phyloP scores from a whole-genome alignment of 371 early-diverging fungal species.

The Phascolomyces articulosus region DNA sequence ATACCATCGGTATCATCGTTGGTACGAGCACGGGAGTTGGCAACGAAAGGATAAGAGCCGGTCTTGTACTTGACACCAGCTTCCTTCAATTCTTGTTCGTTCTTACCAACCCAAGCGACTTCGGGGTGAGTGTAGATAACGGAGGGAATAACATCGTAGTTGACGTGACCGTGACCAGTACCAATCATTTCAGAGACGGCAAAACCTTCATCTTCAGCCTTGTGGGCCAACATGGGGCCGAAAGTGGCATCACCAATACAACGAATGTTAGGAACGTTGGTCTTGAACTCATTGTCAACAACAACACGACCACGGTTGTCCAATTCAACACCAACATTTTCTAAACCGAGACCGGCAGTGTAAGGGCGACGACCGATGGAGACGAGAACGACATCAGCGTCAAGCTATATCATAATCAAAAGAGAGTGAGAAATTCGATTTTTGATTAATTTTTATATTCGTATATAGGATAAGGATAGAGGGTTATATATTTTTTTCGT shows the following conservation, averaged over 20 bases:
- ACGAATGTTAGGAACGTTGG: constrained; percentile 86
- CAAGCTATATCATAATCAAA: constrained; percentile 63
- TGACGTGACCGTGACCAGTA: constrained; percentile 94
- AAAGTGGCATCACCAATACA: constrained; percentile 97
- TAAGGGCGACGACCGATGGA: constrained; percentile 96
- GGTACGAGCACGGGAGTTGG: constrained; percentile 98
- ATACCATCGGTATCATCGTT: constrained; percentile 94
- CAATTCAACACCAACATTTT: constrained; percentile 86
- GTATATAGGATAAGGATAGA: too few species aligned
- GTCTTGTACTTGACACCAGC: constrained; percentile 84
- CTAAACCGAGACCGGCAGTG: constrained; percentile 91
- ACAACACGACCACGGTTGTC: constrained; percentile 91
- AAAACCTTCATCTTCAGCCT: constrained; percentile 98
- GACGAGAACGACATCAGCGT: constrained; percentile 92
- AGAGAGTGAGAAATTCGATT: neutral
- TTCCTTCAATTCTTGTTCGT: constrained; percentile 91
- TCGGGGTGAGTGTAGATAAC: constrained; percentile 99
- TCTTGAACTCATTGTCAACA: constrained; percentile 89
- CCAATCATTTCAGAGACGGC: constrained; percentile 94
- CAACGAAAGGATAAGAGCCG: constrained; percentile 94
- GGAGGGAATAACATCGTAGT: constrained; percentile 97
- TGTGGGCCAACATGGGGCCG: constrained; percentile 99
- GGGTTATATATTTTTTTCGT: too few species aligned
- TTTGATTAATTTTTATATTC: neutral
- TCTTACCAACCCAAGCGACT: constrained; percentile 98